phyloP scores from a whole-genome alignment of 176 grass and related monocot genomes.

The Chloris gayana region DNA sequence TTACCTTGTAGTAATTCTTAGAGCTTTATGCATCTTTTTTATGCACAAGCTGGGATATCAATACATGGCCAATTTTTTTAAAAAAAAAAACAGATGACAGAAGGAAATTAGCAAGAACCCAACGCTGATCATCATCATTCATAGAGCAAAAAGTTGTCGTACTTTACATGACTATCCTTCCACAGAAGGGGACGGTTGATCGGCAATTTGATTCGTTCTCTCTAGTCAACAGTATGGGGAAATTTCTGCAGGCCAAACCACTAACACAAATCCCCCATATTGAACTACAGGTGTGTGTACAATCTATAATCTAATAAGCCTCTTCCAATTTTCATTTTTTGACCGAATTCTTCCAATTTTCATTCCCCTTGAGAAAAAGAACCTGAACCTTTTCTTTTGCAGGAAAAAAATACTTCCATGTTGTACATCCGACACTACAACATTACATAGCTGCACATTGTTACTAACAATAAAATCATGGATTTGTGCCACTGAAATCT shows the following conservation, averaged over 20 bases:
- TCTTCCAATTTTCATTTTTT: constrained; percentile 1
- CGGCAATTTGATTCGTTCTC: no score
- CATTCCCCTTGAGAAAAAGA: constrained; percentile 28
- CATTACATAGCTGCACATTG: constrained; percentile 39
- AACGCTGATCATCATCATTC: background rate
- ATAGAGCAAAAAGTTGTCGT: background rate
- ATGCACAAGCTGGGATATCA: no score
- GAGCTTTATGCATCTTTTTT: no score
- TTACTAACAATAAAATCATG: constrained; percentile 51
- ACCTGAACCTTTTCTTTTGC: background rate
- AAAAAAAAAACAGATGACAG: no score
- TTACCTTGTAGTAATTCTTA: no score
- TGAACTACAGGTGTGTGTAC: no score
- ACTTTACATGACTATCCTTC: background rate
- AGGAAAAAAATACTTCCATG: background rate
- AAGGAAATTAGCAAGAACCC: no score
- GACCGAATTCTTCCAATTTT: background rate
- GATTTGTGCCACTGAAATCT: constrained; percentile 52
- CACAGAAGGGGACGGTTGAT: background rate
- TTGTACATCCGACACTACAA: background rate
- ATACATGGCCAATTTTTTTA: no score
- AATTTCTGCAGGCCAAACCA: no score
- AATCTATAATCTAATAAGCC: constrained; percentile 23
- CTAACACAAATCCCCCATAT: background rate
- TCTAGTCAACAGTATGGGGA: no score